Evolutionary conservation across 2,329 filamentous ascomycete species (phyloP).

Genomic region (Dothideomycetes sp.): DNA sequence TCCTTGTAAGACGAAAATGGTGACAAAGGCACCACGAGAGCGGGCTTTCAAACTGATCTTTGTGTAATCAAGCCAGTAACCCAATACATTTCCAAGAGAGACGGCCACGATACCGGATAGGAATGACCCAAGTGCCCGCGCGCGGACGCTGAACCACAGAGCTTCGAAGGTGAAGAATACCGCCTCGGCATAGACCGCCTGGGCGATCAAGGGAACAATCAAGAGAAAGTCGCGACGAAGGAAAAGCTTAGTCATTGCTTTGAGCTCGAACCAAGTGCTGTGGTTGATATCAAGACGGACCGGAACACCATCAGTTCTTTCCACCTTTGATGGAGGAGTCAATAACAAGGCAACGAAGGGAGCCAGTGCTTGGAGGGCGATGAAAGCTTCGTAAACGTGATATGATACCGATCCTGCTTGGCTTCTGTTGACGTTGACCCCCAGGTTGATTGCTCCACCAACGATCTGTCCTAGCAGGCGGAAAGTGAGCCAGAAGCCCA

Average conservation of each 20-base stretch:
- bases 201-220: slow-evolving; percentile 56
- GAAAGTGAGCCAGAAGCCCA: slow-evolving; percentile 59
- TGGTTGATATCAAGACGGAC: slow-evolving; percentile 50
- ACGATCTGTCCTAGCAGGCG: slow-evolving; percentile 55
- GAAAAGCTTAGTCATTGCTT: slow-evolving; percentile 47
- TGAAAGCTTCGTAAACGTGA: slow-evolving; percentile 58
- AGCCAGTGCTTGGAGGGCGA: slow-evolving; percentile 55
- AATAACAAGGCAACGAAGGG: slow-evolving; percentile 55
- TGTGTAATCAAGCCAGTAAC: slow-evolving; percentile 52
- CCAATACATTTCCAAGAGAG: slow-evolving; percentile 53
- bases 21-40: slow-evolving; percentile 43
- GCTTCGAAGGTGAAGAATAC: slow-evolving; percentile 54
- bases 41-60: slow-evolving; percentile 43
- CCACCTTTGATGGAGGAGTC: slow-evolving; percentile 49
- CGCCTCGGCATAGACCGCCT: slow-evolving; percentile 60
- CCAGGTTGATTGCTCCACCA: slow-evolving; percentile 61
- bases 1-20: slow-evolving; percentile 48
- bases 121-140: slow-evolving; percentile 60
- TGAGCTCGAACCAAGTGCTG: slow-evolving; percentile 48
- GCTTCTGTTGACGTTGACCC: slow-evolving; percentile 48
- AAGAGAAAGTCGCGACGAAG: slow-evolving; percentile 51
- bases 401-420: slow-evolving; percentile 57
- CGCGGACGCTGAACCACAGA: slow-evolving; percentile 60
- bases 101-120: slow-evolving; percentile 58
- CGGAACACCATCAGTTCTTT: slow-evolving; percentile 53